Evolutionary conservation across 768 basidiomycete species (phyloP).

Genomic region (Suillus subluteus): DNA sequence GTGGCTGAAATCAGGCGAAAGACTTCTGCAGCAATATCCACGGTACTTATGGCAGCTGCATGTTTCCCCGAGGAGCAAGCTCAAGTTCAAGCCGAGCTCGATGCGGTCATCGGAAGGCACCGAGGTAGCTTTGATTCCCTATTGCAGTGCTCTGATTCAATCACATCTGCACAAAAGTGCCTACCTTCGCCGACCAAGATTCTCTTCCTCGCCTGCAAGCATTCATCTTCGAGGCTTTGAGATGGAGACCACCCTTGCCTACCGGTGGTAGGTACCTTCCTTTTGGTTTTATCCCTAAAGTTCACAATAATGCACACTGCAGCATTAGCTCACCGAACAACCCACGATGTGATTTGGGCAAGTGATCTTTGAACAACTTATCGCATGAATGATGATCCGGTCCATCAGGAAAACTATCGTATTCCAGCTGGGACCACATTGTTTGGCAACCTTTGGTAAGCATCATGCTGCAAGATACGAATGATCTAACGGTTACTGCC

Average conservation of each 20-base stretch:
- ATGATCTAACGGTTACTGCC: background rate
- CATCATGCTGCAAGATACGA: background rate
- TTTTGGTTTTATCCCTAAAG: background rate
- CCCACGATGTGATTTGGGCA: background rate
- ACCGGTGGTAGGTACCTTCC: background rate
- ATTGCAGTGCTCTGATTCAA: background rate
- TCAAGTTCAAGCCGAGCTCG: background rate
- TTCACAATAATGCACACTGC: background rate
- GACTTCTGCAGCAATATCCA: background rate
- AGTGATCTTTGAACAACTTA: background rate
- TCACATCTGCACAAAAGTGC: background rate
- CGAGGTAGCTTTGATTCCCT: background rate
- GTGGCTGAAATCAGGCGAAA: background rate
- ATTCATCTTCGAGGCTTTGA: background rate
- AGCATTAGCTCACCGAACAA: background rate
- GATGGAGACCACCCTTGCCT: background rate
- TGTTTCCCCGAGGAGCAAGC: background rate
- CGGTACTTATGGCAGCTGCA: background rate
- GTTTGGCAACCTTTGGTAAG: background rate
- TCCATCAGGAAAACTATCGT: background rate
- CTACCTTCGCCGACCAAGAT: background rate
- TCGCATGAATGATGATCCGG: background rate
- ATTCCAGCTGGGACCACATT: background rate
- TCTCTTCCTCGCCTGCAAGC: conserved; percentile 3
- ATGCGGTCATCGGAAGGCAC: background rate